Conservation (phyloP, 2,329 filamentous ascomycete genomes). For the Penicillium oxalicum region DNA sequence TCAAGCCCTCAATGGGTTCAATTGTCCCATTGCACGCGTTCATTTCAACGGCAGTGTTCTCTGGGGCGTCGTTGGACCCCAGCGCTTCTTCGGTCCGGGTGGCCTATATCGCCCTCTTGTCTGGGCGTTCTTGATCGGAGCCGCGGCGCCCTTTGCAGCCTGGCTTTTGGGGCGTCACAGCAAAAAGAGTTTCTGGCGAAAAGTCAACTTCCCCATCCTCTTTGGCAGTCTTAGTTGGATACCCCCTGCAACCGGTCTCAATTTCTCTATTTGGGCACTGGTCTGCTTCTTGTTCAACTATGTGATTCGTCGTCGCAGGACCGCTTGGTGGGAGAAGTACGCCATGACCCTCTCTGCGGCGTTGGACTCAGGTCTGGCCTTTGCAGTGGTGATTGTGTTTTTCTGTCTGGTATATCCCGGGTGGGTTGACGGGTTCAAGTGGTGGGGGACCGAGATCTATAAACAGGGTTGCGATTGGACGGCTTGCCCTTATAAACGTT, state of each 20-base stretch:
- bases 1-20: conserved; percentile 77
- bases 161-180: conserved; percentile 62
- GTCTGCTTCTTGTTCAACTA: conserved; percentile 83
- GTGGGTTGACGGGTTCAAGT: conserved; percentile 64
- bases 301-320: conserved; percentile 60
- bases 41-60: conserved; percentile 88
- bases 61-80: conserved; percentile 80
- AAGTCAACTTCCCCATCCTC: conserved; percentile 74
- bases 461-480: conserved; percentile 81
- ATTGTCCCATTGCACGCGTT: conserved; percentile 77
- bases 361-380: conserved; percentile 74
- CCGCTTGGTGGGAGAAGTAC: conserved; percentile 86
- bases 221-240: conserved; percentile 83
- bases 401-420: conserved; percentile 82
- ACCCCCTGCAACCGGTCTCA: conserved; percentile 75
- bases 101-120: conserved; percentile 71
- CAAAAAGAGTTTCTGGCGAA: conserved; percentile 59
- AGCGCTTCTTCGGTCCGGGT: conserved; percentile 70
- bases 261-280: conserved; percentile 80
- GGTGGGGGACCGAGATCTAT: conserved; percentile 87
- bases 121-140: conserved; percentile 76
- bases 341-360: conserved; percentile 83
- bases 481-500: conserved; percentile 64
- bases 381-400: conserved; percentile 76
- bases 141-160: conserved; percentile 65